Evolutionary conservation across 148 eudicot species (phyloP).

Genomic region (Dysphania ambrosioides): DNA sequence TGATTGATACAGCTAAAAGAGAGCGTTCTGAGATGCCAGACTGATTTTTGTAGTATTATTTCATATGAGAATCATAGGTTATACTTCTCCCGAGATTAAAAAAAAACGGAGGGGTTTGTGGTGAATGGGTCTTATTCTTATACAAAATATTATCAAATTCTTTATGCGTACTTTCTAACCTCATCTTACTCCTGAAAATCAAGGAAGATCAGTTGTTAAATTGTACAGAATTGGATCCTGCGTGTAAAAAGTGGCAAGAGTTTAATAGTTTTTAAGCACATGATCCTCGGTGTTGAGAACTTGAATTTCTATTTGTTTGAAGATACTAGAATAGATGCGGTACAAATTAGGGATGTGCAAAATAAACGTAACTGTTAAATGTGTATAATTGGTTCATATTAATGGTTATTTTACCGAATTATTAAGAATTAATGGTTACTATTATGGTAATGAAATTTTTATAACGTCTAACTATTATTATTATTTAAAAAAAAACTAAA

Average conservation of each 20-base stretch:
- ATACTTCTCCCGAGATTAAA: conserved; percentile 9
- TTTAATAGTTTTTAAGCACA: background rate
- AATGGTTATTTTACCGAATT: too few species aligned
- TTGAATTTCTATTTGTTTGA: background rate
- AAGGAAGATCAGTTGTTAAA: background rate
- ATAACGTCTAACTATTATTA: too few species aligned
- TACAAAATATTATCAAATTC: conserved; percentile 15
- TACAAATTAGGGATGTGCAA: too few species aligned
- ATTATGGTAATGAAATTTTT: too few species aligned
- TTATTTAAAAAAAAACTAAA: too few species aligned
- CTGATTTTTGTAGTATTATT: conserved; percentile 20
- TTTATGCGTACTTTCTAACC: too few species aligned
- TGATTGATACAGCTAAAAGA: conserved; percentile 67
- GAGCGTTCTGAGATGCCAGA: conserved; percentile 76
- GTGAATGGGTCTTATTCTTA: background rate
- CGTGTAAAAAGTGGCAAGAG: background rate
- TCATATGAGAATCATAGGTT: conserved; percentile 20
- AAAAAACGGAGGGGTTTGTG: background rate
- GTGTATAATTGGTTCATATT: too few species aligned
- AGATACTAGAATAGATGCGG: too few species aligned
- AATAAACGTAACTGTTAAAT: too few species aligned
- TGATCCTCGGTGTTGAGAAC: background rate
- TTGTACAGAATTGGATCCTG: conserved; percentile 8
- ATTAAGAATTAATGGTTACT: too few species aligned
- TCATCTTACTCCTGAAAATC: background rate